Base-by-base conservation (phyloP, 257 asterid species). In the Lavandula angustifolia region DNA sequence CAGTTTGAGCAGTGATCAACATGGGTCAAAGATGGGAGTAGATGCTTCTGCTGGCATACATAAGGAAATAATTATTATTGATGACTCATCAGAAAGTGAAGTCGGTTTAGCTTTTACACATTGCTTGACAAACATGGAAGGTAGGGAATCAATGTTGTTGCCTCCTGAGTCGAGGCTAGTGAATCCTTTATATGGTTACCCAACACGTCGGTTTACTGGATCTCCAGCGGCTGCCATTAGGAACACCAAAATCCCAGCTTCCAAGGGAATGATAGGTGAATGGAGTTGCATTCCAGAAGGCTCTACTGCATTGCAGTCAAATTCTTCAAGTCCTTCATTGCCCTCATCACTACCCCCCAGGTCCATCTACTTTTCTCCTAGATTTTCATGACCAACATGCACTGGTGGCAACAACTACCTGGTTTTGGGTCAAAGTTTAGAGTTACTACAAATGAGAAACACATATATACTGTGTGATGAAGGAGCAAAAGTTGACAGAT, bases 1-100 rank as follows among this genome's bases (percentile, higher is more conserved):
- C 78, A 54, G 67, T 70, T 56, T 69, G 62, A 62, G 55, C n/a
- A 54, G 50, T 7, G 72, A 62, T 60, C 78, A 56, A n/a, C 54
- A 42, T 58, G 79, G 80, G 33, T 75, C 74, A 31, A 32, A 57
- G 54, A 70, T 35, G 68, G 37, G 73, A 66, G 46, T 68, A 55
- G 69, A 73, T 44, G 49, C 75, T 62, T 50, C 70, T 16, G 76
- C 69, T 50, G 75, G 74, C 34, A 62, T 52, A 11, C 51, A 13
- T 61, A 75, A 70, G 67, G 87, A 88, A 57, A 51, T 81, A 44
- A 78, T 78, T 29, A 70, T 81, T 5, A 77, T 84, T 34, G 81
- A 82, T 54, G 95, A 69, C 76, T 63, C 82, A 1, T 81, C 78
- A 6, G 80, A 81, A 60, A 64, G 53, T 34, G 79, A 74, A 67